phyloP scores from a whole-genome alignment of 805 yeast species.

The Nakazawaea populi region DNA sequence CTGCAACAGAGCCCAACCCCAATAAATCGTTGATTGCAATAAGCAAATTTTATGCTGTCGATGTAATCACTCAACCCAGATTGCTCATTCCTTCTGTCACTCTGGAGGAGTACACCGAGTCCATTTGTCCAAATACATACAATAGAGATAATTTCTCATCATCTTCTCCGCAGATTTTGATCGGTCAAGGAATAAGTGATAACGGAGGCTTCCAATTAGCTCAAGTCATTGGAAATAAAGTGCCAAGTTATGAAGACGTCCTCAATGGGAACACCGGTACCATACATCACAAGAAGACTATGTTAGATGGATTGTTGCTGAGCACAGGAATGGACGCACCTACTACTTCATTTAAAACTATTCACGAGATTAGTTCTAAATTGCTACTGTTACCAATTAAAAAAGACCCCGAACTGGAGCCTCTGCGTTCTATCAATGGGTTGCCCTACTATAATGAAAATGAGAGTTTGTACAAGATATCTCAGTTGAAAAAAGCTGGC shows the following conservation, averaged over 20 bases:
- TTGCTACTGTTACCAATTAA: conserved; percentile 18
- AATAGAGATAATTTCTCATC: conserved; percentile 3
- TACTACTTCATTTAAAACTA: conserved; percentile 13
- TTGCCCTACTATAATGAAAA: conserved; percentile 34
- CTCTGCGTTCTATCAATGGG: conserved; percentile 28
- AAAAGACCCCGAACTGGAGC: conserved; percentile 16
- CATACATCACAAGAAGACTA: conserved; percentile 12
- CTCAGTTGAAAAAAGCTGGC: conserved; percentile 19
- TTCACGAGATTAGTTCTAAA: conserved; percentile 19
- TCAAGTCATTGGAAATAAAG: conserved; percentile 20
- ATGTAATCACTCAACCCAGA: conserved; percentile 1
- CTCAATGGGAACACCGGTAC: conserved; percentile 14
- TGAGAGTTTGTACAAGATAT: conserved; percentile 16
- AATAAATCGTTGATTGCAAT: conserved; percentile 2
- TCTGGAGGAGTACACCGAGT: conserved; percentile 7
- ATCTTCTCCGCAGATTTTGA: conserved; percentile 1
- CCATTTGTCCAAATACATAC: conserved; percentile 5
- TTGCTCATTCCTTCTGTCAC: conserved; percentile 4
- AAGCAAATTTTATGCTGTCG: background rate
- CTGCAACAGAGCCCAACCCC: background rate
- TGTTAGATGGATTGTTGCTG: conserved; percentile 12
- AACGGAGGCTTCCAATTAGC: conserved; percentile 26
- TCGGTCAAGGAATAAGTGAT: conserved; percentile 28
- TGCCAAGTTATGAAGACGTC: conserved; percentile 28
- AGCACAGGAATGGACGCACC: conserved; percentile 11